These are phyloP conservation scores for Priceomyces castillae DNA, from an alignment of 805 yeast species.

Conservation along the genomic window DNA sequence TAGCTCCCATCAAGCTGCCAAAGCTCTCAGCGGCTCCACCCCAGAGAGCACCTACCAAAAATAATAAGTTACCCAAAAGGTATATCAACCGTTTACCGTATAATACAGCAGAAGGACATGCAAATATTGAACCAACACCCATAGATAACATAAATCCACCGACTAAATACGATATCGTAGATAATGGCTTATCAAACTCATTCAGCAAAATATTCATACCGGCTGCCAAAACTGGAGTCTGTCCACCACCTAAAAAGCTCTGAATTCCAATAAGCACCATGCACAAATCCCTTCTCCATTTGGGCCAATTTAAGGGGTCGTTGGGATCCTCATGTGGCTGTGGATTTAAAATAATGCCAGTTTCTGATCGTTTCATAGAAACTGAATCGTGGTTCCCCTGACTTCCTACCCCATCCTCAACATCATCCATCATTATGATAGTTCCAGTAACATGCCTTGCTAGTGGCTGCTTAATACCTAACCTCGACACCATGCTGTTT, in stretches of 20 bases:
- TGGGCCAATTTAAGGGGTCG: constrained; percentile 67
- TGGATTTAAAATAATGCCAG: constrained; percentile 54
- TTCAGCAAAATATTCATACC: constrained; percentile 42
- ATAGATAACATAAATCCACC: constrained; percentile 58
- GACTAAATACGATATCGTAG: constrained; percentile 50
- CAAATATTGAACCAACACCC: constrained; percentile 57
- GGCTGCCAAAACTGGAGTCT: constrained; percentile 58
- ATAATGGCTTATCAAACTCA: constrained; percentile 43
- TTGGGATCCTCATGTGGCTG: constrained; percentile 64
- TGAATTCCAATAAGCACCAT: constrained; percentile 53
- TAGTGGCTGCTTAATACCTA: constrained; percentile 44
- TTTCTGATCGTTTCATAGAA: constrained; percentile 42
- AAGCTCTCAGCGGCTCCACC: constrained; percentile 50
- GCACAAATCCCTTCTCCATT: constrained; percentile 55
- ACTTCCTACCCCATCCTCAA: constrained; percentile 10
- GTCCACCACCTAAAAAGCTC: constrained; percentile 61
- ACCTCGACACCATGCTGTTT: constrained; percentile 8
- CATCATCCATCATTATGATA: constrained; percentile 37
- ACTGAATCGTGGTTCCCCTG: constrained; percentile 9
- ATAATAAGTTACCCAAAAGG: constrained; percentile 44
- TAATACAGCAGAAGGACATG: constrained; percentile 55
- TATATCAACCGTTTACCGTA: constrained; percentile 60
- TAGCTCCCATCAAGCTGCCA: constrained; percentile 54
- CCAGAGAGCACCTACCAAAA: constrained; percentile 53
- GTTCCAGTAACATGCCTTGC: constrained; percentile 48